phyloP scores from a whole-genome alignment of 73 alveolate species.

The Uronychia binucleata region DNA sequence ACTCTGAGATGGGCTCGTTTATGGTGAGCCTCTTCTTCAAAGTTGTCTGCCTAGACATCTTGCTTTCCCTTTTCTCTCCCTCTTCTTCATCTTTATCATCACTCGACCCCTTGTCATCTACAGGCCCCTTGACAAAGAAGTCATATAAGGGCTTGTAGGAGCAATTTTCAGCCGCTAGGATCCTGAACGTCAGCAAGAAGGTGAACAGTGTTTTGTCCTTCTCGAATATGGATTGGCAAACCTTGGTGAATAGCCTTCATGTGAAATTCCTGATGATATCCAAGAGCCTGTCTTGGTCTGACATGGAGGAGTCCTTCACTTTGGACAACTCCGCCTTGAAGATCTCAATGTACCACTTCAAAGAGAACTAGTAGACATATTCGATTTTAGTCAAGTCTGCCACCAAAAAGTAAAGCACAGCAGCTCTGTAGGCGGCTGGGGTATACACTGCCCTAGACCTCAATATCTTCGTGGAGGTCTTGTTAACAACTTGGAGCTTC shows the following conservation, averaged over 20 bases:
- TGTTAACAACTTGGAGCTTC: conserved; percentile 74
- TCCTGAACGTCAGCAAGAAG: conserved; percentile 86
- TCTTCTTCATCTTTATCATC: not conserved
- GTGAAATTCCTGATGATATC: conserved; percentile 82
- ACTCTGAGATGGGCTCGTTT: conserved; percentile 66
- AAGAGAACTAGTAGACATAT: conserved; percentile 95
- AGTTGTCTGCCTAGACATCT: conserved; percentile 6
- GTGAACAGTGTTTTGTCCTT: conserved; percentile 95
- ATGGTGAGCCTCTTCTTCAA: conserved; percentile 3
- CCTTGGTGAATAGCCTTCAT: conserved; percentile 77
- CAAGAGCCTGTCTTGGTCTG: conserved; percentile 53
- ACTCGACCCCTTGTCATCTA: not conserved
- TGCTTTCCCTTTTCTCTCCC: not conserved
- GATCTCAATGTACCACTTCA: conserved; percentile 83
- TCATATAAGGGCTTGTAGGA: conserved; percentile 39
- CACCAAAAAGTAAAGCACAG: conserved; percentile 69
- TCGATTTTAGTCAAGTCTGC: conserved; percentile 84
- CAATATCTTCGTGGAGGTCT: conserved; percentile 75
- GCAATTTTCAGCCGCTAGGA: conserved; percentile 45
- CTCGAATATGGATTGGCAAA: conserved; percentile 93
- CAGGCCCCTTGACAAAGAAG: conserved; percentile 58
- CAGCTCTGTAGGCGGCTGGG: conserved; percentile 83
- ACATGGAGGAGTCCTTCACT: conserved; percentile 51
- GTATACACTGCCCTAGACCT: conserved; percentile 73
- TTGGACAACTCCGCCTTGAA: conserved; percentile 64